Evolutionary conservation across 1,284 basidiomycete species (phyloP).

Genomic region (Trametes sp.): DNA sequence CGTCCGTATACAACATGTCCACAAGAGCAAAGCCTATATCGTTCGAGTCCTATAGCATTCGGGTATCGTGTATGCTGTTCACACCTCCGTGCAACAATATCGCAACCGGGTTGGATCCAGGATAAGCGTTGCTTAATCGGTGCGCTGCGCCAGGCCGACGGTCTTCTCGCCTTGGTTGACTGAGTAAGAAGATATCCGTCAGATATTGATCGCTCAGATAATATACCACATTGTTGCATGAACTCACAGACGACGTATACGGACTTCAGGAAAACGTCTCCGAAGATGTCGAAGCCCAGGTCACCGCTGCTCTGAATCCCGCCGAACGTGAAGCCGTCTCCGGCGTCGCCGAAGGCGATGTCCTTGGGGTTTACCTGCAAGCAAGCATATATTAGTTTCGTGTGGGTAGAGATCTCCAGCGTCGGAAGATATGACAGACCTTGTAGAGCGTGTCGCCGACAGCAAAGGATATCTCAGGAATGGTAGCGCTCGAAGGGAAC

Average conservation of each 20-base stretch:
- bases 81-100: too few species aligned
- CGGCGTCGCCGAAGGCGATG: constrained; percentile 41
- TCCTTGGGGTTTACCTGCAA: constrained; percentile 40
- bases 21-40: not conserved
- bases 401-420: constrained; percentile 15
- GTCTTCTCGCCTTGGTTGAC: constrained; percentile 42
- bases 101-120: too few species aligned
- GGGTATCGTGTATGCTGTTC: too few species aligned
- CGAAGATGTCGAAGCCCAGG: constrained; percentile 48
- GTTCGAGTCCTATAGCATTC: not conserved
- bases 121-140: constrained; percentile 29
- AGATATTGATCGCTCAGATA: not conserved
- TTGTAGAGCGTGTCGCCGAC: constrained; percentile 44
- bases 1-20: not conserved
- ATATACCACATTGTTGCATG: too few species aligned
- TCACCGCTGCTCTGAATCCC: constrained; percentile 49
- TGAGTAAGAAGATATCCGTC: constrained; percentile 9
- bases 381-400: too few species aligned
- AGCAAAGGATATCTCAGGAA: constrained; percentile 46
- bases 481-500: constrained; percentile 41
- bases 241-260: constrained; percentile 49
- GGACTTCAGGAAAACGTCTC: constrained; percentile 48
- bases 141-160: constrained; percentile 42
- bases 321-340: constrained; percentile 39
- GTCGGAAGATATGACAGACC: constrained; percentile 13